Evolutionary conservation across 2,329 filamentous ascomycete genomes (phyloP), one percentile per base, ranked within the genome.

Genomic region (Diaporthe citri): DNA sequence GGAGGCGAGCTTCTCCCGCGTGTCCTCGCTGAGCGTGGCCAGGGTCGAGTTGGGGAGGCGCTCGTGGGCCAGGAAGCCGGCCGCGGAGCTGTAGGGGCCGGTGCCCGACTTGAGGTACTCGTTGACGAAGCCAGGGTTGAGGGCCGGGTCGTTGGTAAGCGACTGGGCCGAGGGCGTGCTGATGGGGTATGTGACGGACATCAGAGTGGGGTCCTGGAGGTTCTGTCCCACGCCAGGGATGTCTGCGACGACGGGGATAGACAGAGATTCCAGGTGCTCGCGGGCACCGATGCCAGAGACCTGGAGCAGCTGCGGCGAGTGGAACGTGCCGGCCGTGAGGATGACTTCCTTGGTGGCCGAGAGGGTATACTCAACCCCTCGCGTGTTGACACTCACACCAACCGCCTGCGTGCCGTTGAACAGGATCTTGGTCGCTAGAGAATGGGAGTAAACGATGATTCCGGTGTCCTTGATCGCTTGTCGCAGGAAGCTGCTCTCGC

Each of bases 261-360:
- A 75, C 41, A 80, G 76, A 12, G 79, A 52, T 25, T 78, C 71
- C n/a, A 86, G 78, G 3, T 80, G 79, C 4, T 75, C 74, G 70
- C 80, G 80, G 39, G 81, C 80, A 17, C 83, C 79, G 22, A 84
- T 81, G 4, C 81, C 82, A 0, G 80, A 81, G 3, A 82, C 77
- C 78, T 81, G 80, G 8, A 82, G 77, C n/a, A 82, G 78, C 71
- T 86, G 85, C 0, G 85, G 86, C 1, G 83, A 85, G 51, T 85
- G 83, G 74, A 86, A 85, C 1, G 81, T 80, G 28, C 85, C 86
- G 1, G 84, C 85, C 0, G 85, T 85, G 1, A 87, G 73, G 36
- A 88, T 85, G 34, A 87, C 83, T 76, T 87, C 85, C 55, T 78
- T 6, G 12, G 13, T 67, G 43, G 74, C 74, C 8, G 74, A 59